These are phyloP conservation scores for Vararia minispora DNA, from an alignment of 768 basidiomycete species.

Conservation along the genomic window DNA sequence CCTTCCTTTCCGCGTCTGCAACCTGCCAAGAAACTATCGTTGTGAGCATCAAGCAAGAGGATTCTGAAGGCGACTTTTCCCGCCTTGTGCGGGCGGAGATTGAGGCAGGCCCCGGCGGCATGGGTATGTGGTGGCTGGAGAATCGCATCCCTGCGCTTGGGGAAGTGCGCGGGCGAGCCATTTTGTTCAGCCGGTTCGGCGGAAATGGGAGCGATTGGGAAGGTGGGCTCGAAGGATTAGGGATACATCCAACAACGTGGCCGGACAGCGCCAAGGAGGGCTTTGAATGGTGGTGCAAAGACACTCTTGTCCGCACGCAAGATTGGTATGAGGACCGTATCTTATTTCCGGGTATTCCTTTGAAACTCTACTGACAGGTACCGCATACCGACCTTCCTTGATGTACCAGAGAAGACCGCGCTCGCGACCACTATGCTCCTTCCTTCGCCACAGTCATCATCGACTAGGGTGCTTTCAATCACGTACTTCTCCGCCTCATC, in stretches of 20 bases:
- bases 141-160: constrained; percentile 73
- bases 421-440: constrained; percentile 45
- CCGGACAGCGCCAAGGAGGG: constrained; percentile 65
- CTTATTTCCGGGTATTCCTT: background rate
- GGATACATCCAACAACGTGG: constrained; percentile 84
- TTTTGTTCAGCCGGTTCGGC: constrained; percentile 83
- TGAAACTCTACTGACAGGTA: constrained; percentile 42
- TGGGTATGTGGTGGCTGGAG: constrained; percentile 71
- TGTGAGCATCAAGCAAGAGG: constrained; percentile 87
- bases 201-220: constrained; percentile 61
- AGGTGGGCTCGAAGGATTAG: constrained; percentile 54
- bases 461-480: constrained; percentile 43
- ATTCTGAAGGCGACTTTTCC: constrained; percentile 53
- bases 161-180: constrained; percentile 75
- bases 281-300: constrained; percentile 71
- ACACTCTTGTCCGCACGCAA: constrained; percentile 60
- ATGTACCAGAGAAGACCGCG: constrained; percentile 73
- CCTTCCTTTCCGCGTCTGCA: constrained; percentile 48
- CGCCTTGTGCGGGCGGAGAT: constrained; percentile 57
- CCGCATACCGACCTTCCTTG: constrained; percentile 62
- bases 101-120: constrained; percentile 34
- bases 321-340: constrained; percentile 54
- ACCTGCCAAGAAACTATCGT: constrained; percentile 66
- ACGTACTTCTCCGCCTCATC: constrained; percentile 75
- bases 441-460: constrained; percentile 23